Evolutionary conservation across 1,284 basidiomycete species (phyloP), one percentile per base, ranked within the genome.

Genomic region (Phlebopus sp.): DNA sequence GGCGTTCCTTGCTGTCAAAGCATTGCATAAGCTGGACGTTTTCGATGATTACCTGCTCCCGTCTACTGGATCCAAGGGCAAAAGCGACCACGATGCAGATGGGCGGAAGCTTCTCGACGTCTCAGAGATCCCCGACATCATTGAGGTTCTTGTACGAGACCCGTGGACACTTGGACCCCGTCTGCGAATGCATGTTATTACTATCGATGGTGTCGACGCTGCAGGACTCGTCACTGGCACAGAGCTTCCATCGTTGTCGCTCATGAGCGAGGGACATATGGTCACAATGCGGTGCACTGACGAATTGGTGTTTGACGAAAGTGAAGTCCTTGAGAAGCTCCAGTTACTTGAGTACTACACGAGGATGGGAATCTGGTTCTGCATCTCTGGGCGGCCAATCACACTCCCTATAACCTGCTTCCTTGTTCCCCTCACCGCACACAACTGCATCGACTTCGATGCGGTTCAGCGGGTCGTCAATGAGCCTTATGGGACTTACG

Each of bases 21-120:
- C 73, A 3, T 71, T 94, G 17, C 78, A 84, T 53, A 69, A 72
- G 32, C 69, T 89, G n/a, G 77, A 84, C 39, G 82, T 90, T 5
- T 84, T 92, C 57, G 84, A 93, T 57, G 81, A 90, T 46, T 84
- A 88, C 58, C 75, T 94, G 2, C 73, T 91, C 8, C 90, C 91
- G 10, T 66, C 71, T 23, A 68, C 73, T 1, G 74, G 69, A 41
- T 64, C 63, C 48, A 69, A 67, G 41, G 71, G 70, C 18, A 70
- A 70, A 37, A 75, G 70, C 15, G 71, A 74, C 17, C 71, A 76
- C 44, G 80, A 82, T 52, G 77, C 71, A 1, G 76, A 83, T 50
- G 78, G 77, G 1, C 59, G 69, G 31, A 62, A 63, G 1, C 66
- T 80, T 38, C 55, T 59, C 15, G 69, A 78, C 51, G 64, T 76